Base-by-base conservation (phyloP, 2,329 filamentous ascomycete genomes). In the Alternaria infectoria region DNA sequence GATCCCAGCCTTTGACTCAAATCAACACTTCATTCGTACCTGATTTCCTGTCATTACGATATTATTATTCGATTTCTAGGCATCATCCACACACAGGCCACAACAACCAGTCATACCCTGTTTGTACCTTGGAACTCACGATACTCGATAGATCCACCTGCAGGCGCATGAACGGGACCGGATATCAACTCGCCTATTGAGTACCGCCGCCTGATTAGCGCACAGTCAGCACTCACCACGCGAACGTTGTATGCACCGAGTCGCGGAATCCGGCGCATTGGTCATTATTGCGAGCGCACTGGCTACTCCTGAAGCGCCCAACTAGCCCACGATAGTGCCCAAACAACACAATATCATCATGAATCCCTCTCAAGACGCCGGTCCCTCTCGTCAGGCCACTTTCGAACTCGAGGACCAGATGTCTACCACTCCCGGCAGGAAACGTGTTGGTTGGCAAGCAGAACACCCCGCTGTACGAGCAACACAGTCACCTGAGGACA, bases 391-490 rank as follows among this genome's bases (percentile, higher is more conserved):
- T 26, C 64, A 66, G 49, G 63, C 67, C 54, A 64, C 64, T 26
- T 65, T 36, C 47, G 61, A 65, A 46, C 52, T 65, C 23, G 73
- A 76, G 46, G 74, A 73, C 44, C 69, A 68, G 23, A 76, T 77
- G 75, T 62, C 71, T 52, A 62, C 73, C 19, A 67, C 73, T 50
- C 64, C 70, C 47, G 71, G 72, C 13, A 72, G 73, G 17, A 80
- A 80, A 64, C 74, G 75, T 46, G 77, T 80, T 51, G 77, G 77
- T 40, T 80, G 77, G 64, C 75, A 69, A 23, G 58, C 72, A 45
- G 74, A 74, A 49, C 54, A 63, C 45, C 47, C 73, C 26, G 61
- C 58, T 45, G 61, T 59, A 19, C 61, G 61, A 21, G 68, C 69
- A 23, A 66, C 64, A 32, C 62, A 65, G 10, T 62, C 73, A 2